Conservation (phyloP, 169 alveolate genomes). For the Neospora caninum region DNA sequence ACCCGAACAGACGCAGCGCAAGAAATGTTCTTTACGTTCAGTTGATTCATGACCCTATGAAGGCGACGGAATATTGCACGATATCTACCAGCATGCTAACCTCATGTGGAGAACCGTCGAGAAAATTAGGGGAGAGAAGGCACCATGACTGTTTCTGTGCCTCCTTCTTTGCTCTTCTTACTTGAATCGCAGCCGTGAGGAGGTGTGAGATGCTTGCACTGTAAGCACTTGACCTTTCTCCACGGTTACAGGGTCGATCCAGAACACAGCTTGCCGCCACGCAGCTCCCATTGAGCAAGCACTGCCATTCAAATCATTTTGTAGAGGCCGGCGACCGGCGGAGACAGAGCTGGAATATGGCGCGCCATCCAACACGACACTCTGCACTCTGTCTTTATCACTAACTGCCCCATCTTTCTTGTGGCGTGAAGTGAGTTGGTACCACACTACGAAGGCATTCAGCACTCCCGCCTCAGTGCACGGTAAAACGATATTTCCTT, state of each 20-base stretch:
- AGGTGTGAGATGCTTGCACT: constrained; percentile 26
- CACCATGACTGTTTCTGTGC: no score
- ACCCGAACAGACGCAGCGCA: no score
- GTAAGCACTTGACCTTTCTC: background rate
- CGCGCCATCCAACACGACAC: background rate
- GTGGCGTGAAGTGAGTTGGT: background rate
- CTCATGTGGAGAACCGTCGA: no score
- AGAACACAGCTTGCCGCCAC: constrained; percentile 33
- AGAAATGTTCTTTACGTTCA: no score
- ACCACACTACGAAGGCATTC: constrained; percentile 33
- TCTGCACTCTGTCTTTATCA: background rate
- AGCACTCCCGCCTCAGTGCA: background rate
- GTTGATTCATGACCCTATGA: no score
- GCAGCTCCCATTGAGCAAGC: background rate
- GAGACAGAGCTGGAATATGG: background rate
- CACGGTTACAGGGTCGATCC: constrained; percentile 24
- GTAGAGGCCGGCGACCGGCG: background rate
- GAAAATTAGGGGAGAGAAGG: no score
- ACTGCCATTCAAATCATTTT: background rate
- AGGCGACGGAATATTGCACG: no score
- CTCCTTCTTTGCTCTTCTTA: background rate
- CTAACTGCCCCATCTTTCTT: background rate
- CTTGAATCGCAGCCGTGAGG: constrained; percentile 36
- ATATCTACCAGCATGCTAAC: no score
- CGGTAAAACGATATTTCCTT: background rate